Percentiles rank a stretch among this genome's conserved stretches.
These are phyloP conservation scores for Musa acuminata DNA, from an alignment of 176 grass and related monocot genomes.

Conservation along the genomic window DNA sequence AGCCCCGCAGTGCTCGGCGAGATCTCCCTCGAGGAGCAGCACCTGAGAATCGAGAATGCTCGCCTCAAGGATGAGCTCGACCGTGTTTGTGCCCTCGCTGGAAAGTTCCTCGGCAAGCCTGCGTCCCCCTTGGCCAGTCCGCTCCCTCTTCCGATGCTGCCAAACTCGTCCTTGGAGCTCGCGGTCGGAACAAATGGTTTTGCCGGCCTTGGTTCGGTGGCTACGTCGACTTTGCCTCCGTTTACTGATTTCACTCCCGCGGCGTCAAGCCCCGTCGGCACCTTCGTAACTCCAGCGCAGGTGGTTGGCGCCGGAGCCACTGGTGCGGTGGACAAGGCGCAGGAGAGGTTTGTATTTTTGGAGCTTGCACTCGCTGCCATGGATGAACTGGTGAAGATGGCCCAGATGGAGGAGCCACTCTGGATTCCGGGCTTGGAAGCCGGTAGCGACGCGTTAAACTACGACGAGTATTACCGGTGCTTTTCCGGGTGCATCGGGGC, in stretches of 20 bases:
- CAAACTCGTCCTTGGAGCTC: slow-evolving; percentile 44
- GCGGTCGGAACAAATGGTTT: slow-evolving; percentile 33
- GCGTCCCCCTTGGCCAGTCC: slow-evolving; percentile 16
- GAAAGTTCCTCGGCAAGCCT: slow-evolving; percentile 55
- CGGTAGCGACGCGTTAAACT: slow-evolving; percentile 29
- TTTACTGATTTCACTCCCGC: slow-evolving; percentile 32
- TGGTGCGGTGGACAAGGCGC: slow-evolving; percentile 26
- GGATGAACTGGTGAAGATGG: slow-evolving; percentile 88
- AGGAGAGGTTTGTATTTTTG: slow-evolving; percentile 46
- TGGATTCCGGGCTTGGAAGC: slow-evolving; percentile 44
- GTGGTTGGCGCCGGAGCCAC: slow-evolving; percentile 7
- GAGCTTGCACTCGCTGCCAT: slow-evolving; percentile 60
- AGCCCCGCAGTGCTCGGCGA: slow-evolving; percentile 32
- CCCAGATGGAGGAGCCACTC: slow-evolving; percentile 56
- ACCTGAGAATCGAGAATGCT: slow-evolving; percentile 72
- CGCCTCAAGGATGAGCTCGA: slow-evolving; percentile 62
- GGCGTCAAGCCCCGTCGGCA: slow-evolving; percentile 30
- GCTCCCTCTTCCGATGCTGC: slow-evolving; percentile 10
- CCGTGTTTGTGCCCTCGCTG: slow-evolving; percentile 50
- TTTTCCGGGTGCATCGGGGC: slow-evolving; percentile 39
- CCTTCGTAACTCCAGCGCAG: slow-evolving; percentile 34
- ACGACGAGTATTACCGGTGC: slow-evolving; percentile 40
- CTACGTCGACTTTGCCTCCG: slow-evolving; percentile 14
- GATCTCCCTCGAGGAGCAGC: slow-evolving; percentile 47
- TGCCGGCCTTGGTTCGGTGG: slow-evolving; percentile 4